Base-by-base conservation (phyloP, 306 rosid species). In the Ammopiptanthus mongolicus region DNA sequence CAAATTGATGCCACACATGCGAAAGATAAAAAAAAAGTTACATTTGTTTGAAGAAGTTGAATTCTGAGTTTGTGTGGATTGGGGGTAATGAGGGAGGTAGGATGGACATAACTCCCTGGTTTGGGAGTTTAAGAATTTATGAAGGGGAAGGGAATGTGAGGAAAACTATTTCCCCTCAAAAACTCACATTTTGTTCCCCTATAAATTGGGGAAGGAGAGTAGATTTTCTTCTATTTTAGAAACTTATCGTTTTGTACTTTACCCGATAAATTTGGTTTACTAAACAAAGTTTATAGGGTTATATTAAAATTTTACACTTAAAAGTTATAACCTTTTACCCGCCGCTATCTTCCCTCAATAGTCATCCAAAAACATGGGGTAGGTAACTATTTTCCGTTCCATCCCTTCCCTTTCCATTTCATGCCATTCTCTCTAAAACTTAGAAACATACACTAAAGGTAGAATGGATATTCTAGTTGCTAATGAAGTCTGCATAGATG, bases 61-160 rank as follows among this genome's bases (percentile, higher is more conserved):
- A n/a, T n/a, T n/a, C n/a, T n/a, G n/a, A n/a, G n/a, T n/a, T n/a
- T n/a, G n/a, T n/a, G n/a, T n/a, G n/a, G n/a, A n/a, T n/a, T n/a
- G n/a, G n/a, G 57, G 34, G 9, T 70, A 56, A 61, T 60, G 44
- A 61, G n/a, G 9, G 13, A 22, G 47, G 14, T 42, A 8, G 48
- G 55, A 41, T 9, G 44, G 47, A 61, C 61, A 71, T 46, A 50
- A 70, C 77, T 76, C 48, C 68, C 34, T 60, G 18, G 22, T 36
- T 42, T 8, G 52, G 68, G 36, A 76, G 33, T 39, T 52, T 11
- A 65, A 52, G 3, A 6, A 25, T 55, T 65, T 17, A 56, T 19
- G 28, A 67, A 57, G 51, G 18, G 68, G n/a, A 28, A 28, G 60
- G 21, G 15, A 37, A 57, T 22, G 29, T 67, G 41, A 7, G 14